Conservation (phyloP, 2,329 filamentous ascomycete species). For the Colletotrichum ledebouriae region DNA sequence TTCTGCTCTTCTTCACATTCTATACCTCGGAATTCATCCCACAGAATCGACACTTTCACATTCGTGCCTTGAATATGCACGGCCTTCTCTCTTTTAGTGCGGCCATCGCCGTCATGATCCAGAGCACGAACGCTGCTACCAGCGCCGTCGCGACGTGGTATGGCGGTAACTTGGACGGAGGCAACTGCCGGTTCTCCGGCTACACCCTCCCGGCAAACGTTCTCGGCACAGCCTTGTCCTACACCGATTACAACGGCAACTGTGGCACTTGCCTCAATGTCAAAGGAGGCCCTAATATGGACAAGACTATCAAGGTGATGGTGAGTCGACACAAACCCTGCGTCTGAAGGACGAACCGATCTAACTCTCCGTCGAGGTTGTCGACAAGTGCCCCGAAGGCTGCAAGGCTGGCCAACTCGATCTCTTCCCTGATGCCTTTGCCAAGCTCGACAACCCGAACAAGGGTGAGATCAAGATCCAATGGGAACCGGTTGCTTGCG, state of each 20-base stretch:
- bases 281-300: slow-evolving; percentile 30
- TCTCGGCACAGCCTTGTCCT: slow-evolving; percentile 29
- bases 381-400: slow-evolving; percentile 67
- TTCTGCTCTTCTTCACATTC: not conserved
- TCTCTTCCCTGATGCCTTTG: slow-evolving; percentile 66
- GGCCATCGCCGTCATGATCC: slow-evolving; percentile 32
- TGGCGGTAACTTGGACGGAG: slow-evolving; percentile 31
- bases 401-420: slow-evolving; percentile 68
- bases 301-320: slow-evolving; percentile 38
- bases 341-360: not conserved
- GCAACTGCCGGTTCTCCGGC: slow-evolving; percentile 30
- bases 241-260: slow-evolving; percentile 35
- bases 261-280: slow-evolving; percentile 36
- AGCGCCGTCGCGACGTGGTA: slow-evolving; percentile 34
- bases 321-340: not conserved
- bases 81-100: slow-evolving; percentile 1
- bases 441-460: slow-evolving; percentile 57
- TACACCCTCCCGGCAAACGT: slow-evolving; percentile 31
- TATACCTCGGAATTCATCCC: not conserved
- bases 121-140: slow-evolving; percentile 26
- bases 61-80: slow-evolving; percentile 8
- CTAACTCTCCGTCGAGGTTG: slow-evolving; percentile 54
- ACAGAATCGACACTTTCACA: not conserved
- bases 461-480: slow-evolving; percentile 63
- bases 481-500: slow-evolving; percentile 65